phyloP scores from a whole-genome alignment of 2,329 filamentous ascomycete genomes.

The Aspergillus piperis region DNA sequence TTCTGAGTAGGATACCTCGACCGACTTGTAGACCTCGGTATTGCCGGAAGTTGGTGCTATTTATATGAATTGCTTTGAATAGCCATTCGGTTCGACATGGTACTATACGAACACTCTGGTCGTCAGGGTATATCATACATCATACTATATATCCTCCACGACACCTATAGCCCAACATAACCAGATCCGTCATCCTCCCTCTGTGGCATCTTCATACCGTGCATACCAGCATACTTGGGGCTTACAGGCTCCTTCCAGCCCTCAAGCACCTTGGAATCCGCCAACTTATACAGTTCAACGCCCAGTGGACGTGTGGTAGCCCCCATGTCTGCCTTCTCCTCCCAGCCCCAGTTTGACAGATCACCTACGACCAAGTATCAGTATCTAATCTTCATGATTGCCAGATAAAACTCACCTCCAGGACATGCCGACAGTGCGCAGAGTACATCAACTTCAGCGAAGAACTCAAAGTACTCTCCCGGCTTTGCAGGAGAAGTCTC shows the following conservation, averaged over 20 bases:
- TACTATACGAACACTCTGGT: no score
- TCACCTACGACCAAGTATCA: conserved; percentile 54
- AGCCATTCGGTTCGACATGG: no score
- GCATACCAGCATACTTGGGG: conserved; percentile 64
- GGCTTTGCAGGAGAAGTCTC: conserved; percentile 49
- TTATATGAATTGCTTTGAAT: no score
- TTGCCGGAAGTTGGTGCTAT: no score
- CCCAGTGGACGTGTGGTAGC: conserved; percentile 73
- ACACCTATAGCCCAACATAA: conserved; percentile 28
- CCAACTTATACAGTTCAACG: conserved; percentile 70
- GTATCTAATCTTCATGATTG: not conserved
- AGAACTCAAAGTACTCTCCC: conserved; percentile 68
- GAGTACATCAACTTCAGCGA: conserved; percentile 76
- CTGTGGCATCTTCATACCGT: conserved; percentile 62
- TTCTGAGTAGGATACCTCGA: no score
- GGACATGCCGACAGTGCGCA: conserved; percentile 70
- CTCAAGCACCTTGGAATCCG: conserved; percentile 55
- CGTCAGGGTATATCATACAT: no score
- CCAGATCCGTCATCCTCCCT: conserved; percentile 31
- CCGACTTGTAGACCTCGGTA: no score
- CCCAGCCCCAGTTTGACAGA: conserved; percentile 79
- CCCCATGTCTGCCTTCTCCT: conserved; percentile 59
- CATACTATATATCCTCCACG: not conserved
- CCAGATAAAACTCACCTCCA: conserved; percentile 51
- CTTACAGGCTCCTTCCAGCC: conserved; percentile 65